phyloP scores from a whole-genome alignment of 371 early-diverging fungal species.

The Polyrhizophydium stewartii region DNA sequence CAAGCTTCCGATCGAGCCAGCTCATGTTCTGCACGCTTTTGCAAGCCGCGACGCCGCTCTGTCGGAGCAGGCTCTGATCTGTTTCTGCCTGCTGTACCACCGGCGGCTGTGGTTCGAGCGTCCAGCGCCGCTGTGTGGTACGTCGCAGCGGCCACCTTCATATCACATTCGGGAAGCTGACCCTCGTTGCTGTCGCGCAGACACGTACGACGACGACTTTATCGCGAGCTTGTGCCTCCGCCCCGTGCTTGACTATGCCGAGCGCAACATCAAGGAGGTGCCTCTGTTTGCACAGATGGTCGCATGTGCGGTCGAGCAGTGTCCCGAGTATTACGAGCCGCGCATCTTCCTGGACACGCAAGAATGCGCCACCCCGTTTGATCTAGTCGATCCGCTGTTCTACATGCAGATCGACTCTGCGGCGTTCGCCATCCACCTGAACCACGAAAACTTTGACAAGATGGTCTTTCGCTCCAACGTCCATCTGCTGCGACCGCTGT shows the following conservation, averaged over 20 bases:
- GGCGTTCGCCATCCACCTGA: too few relatives aligned
- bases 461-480: too few relatives aligned
- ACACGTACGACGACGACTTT: conserved; percentile 1
- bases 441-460: too few relatives aligned
- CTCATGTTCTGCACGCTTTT: background rate
- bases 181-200: too few relatives aligned
- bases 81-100: background rate
- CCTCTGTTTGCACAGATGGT: background rate
- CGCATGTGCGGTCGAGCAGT: background rate
- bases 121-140: too few relatives aligned
- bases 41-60: background rate
- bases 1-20: background rate
- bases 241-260: background rate
- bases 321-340: background rate
- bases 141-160: too few relatives aligned
- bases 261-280: background rate
- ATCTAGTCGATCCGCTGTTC: background rate
- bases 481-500: too few relatives aligned
- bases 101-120: background rate
- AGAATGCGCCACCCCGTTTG: background rate
- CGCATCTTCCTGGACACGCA: background rate
- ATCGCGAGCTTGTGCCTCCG: background rate
- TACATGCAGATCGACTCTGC: background rate
- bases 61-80: background rate
- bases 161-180: too few relatives aligned